These are phyloP conservation scores for Solanum hybrid DNA, from an alignment of 305 asterid species.

Conservation along the genomic window DNA sequence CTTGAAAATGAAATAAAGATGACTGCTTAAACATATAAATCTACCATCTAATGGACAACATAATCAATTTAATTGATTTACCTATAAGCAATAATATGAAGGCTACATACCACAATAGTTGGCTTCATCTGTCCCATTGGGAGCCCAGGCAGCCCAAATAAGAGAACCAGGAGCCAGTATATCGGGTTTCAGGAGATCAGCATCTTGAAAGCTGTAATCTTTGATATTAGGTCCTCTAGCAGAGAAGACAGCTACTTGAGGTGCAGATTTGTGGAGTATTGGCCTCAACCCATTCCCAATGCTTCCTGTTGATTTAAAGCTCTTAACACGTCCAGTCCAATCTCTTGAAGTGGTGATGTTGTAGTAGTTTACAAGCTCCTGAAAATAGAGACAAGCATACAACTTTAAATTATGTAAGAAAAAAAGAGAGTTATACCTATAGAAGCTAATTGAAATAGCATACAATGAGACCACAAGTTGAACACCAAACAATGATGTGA, in stretches of 20 bases:
- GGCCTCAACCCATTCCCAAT: conserved; percentile 85
- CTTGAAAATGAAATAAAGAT: neutral
- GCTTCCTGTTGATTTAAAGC: conserved; percentile 78
- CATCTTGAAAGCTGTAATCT: conserved; percentile 91
- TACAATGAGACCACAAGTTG: neutral
- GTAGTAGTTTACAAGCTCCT: conserved; percentile 93
- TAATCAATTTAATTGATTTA: neutral
- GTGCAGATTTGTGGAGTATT: conserved; percentile 86
- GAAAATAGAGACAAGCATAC: conserved; percentile 19
- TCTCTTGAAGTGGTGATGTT: conserved; percentile 78
- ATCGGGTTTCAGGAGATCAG: conserved; percentile 94
- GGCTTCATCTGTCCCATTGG: conserved; percentile 91
- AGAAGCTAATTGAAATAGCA: neutral
- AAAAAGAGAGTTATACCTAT: neutral
- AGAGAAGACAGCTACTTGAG: conserved; percentile 92
- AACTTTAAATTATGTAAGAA: neutral
- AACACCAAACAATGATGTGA: neutral
- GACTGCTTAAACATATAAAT: neutral
- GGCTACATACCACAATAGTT: conserved; percentile 61
- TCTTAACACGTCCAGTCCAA: conserved; percentile 88
- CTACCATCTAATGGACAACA: neutral
- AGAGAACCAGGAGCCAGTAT: conserved; percentile 96
- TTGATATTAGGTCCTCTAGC: conserved; percentile 94
- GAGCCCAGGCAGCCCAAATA: conserved; percentile 99
- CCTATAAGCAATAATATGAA: neutral